phyloP scores from a whole-genome alignment of 2,329 filamentous ascomycete genomes.

The Sporothrix brunneoviolacea region DNA sequence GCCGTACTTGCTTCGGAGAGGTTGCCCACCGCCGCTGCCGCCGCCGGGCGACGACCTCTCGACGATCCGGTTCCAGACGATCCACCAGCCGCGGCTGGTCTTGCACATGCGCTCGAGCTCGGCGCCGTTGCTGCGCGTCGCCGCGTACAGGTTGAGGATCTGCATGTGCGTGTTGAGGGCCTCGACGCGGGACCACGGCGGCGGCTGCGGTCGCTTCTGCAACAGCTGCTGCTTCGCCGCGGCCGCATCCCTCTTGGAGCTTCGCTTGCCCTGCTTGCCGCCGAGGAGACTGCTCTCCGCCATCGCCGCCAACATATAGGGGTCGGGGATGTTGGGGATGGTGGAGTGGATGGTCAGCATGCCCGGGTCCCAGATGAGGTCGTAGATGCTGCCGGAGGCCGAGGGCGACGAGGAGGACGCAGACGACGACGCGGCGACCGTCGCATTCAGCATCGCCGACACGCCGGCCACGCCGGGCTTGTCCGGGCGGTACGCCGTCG shows the following conservation, averaged over 20 bases:
- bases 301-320: slow-evolving; percentile 12
- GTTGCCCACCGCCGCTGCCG: background rate
- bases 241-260: background rate
- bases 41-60: slow-evolving; percentile 22
- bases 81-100: slow-evolving; percentile 62
- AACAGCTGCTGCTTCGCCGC: background rate
- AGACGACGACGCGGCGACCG: background rate
- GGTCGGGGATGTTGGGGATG: slow-evolving; percentile 58
- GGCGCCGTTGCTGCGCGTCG: slow-evolving; percentile 35
- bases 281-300: background rate
- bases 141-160: slow-evolving; percentile 50
- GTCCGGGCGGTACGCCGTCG: slow-evolving; percentile 51
- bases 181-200: slow-evolving; percentile 52
- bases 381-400: slow-evolving; percentile 42
- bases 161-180: slow-evolving; percentile 60
- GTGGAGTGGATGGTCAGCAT: slow-evolving; percentile 54
- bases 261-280: background rate
- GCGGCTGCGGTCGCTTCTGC: slow-evolving; percentile 7
- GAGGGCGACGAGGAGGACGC: background rate
- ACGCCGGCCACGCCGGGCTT: slow-evolving; percentile 33
- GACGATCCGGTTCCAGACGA: slow-evolving; percentile 57
- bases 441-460: slow-evolving; percentile 5
- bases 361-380: slow-evolving; percentile 56
- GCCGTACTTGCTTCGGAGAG: background rate
- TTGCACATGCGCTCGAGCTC: slow-evolving; percentile 58